Base-by-base conservation (phyloP, 2,329 filamentous ascomycete species). In the Daldinia sp. region DNA sequence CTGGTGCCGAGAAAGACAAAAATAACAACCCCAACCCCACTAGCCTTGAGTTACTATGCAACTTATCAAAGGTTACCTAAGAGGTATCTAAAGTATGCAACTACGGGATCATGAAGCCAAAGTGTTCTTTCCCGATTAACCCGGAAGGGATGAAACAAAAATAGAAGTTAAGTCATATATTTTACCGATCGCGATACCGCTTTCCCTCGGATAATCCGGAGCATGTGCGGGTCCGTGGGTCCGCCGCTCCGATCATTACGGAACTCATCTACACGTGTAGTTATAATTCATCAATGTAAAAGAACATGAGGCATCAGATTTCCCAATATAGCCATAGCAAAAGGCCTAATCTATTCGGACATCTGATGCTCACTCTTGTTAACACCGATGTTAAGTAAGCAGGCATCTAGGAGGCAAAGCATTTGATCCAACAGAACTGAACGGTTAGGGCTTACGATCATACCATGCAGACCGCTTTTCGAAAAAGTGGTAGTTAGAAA, bases 401-500 rank as follows among this genome's bases (percentile, higher is more conserved):
- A 49, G 45, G 27, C 19, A 32, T 32, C 2, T 11, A 53, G 10
- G 47, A 19, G 30, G 57, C 48, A 61, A 43, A 57, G 57, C 27
- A 64, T 19, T 43, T 45, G 35, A 64, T 61, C 52, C 51, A 61
- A 30, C 56, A 21, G 47, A 48, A 27, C 45, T 32, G 45, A 48
- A 48, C 13, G 45, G 45, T 34, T 48, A 60, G 30, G 56, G 61
- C 56, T 56, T 51, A 63, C 50, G 13, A 43, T 48, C 30, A 49
- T 56, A 45, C 29, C 45, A 50, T 41, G 43, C 50, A 23, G 27
- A 29, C 34, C 25, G 7, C 37, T 51, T 47, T 27, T 49, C 43
- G 19, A 49, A 21, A n/a, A 45, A 30, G n/a, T 32, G 29, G 29
- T 37, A 56, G 29, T 17, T 5, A 45, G 21, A 25, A 10, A 13